Base-by-base conservation (phyloP, 306 rosid species). In the Vigna angularis region DNA sequence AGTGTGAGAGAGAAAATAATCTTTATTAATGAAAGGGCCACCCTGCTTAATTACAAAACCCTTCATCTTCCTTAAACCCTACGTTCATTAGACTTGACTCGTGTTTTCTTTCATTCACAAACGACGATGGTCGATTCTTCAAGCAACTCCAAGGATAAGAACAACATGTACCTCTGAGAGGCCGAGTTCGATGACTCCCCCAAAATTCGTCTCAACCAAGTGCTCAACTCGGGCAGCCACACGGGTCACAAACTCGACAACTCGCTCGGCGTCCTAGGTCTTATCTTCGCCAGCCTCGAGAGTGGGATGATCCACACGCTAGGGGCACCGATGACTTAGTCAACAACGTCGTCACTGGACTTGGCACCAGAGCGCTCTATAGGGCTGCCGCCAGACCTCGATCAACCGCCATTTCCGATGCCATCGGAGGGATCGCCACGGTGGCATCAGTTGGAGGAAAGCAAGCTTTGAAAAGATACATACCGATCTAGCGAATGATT, bases 401-500 rank as follows among this genome's bases (percentile, higher is more conserved):
- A 22, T 91, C 93, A 2, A 91, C 91, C 7, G 93, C 91, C 9
- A 84, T 89, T 14, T 90, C 89, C 2, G 96, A 89, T 12, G 93
- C 91, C 0, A 75, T 91, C 7, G 93, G 96, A 0, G 96, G 88
- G 4, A 76, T 89, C n/a, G 76, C 89, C 0, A 90, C 91, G 7
- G 91, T 90, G 1, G 81, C 85, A 6, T 91, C 80, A 0, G 93
- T 89, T 42, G 89, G 80, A 0, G 90, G 91, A 28, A 91, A 85
- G 84, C 93, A 85, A 65, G 89, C 85, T 50, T 63, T 82, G n/a
- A 91, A 87, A 66, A 85, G 91, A 82, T 81, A 89, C n/a, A 85
- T 89, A 50, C 96, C 96, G 1, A 82, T 91, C 16, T 90, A 24
- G 72, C n/a, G 10, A 42, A 48, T 11, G 17, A 65, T 68, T 57